Base-by-base conservation (phyloP, 2,329 filamentous ascomycete species). In the Ascochyta clinopodiicola region DNA sequence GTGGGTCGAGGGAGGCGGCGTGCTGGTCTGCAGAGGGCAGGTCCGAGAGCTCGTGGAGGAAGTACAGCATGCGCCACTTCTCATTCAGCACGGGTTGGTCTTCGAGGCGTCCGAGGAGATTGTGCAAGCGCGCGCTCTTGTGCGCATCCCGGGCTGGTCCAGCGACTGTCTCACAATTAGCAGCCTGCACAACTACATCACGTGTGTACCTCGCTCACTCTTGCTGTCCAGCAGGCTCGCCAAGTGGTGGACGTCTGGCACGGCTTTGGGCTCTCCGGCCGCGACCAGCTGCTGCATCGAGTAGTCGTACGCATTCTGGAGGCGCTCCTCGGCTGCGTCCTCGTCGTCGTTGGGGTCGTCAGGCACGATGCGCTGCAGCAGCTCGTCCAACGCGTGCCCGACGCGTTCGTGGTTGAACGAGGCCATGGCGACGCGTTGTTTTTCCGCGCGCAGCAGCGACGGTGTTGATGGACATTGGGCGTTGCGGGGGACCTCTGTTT, bases 11-110 rank as follows among this genome's bases (percentile, higher is more conserved):
- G 1, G 57, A 42, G 1, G 48, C 45, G 3, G 40, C 38, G n/a
- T 44, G 53, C 7, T 67, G 64, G 1, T 56, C 47, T 0, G 60
- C 39, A 32, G 50, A 50, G 5, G 66, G 59, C 8, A 70, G 86
- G 69, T 93, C 90, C 58, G 91, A 87, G 43, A 97, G 84, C 67
- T 91, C 88, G 73, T 95, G 90, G 37, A 99, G 84, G 37, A 99
- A 86, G 73, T 96, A 96, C 19, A 99, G 82, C 62, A 99, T 97
- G 3, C 90, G 92, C 92, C 93, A 98, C 83, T 99, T 99, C 76
- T 96, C 90, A 68, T 91, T 90, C 39, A 99, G 83, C 6, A 98
- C 93, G 0, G 93, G 93, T 62, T 97, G 87, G n/a, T 91, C 90
- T 24, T 97, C 82, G 17, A 99, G 84, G 52, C 92, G 86, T 31